Percentiles rank a stretch among this genome's conserved stretches.
Conservation (phyloP, 176 grass and related monocot species). For the Eragrostis nindensis region DNA sequence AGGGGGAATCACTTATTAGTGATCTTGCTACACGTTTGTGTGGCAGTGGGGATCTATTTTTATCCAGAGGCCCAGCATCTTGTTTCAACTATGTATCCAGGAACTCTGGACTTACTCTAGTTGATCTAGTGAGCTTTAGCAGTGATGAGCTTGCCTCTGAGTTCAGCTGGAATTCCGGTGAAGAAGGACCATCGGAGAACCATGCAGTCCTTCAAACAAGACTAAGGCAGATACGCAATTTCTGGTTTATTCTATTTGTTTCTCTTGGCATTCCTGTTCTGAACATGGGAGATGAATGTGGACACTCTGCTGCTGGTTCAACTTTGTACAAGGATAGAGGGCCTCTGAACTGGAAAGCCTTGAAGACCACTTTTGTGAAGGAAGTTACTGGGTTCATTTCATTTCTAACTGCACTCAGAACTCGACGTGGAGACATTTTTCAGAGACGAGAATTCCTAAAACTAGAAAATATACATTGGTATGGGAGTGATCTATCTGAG, state of each 20-base stretch:
- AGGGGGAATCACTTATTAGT: conserved; percentile 65
- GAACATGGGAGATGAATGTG: conserved; percentile 92
- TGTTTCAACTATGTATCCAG: conserved; percentile 89
- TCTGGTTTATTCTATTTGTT: conserved; percentile 80
- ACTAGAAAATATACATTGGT: conserved; percentile 86
- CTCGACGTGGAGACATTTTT: conserved; percentile 63
- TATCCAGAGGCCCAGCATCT: conserved; percentile 79
- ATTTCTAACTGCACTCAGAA: conserved; percentile 75
- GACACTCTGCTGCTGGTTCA: conserved; percentile 74
- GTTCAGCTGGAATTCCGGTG: conserved; percentile 93
- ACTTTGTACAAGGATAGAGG: conserved; percentile 64
- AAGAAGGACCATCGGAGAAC: conserved; percentile 72
- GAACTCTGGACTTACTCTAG: conserved; percentile 80
- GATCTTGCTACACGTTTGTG: conserved; percentile 84
- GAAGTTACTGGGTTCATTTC: conserved; percentile 82
- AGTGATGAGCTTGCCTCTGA: conserved; percentile 60
- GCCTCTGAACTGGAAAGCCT: conserved; percentile 67
- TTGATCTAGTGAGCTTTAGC: conserved; percentile 92
- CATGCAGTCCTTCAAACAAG: conserved; percentile 70
- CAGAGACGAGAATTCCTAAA: conserved; percentile 83
- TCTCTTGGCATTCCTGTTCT: conserved; percentile 84
- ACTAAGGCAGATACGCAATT: conserved; percentile 85
- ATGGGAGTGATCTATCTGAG: conserved; percentile 66
- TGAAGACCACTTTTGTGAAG: conserved; percentile 63
- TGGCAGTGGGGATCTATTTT: conserved; percentile 86